Conservation (phyloP, 1,284 basidiomycete genomes). For the Apiotrichum montevideense region DNA sequence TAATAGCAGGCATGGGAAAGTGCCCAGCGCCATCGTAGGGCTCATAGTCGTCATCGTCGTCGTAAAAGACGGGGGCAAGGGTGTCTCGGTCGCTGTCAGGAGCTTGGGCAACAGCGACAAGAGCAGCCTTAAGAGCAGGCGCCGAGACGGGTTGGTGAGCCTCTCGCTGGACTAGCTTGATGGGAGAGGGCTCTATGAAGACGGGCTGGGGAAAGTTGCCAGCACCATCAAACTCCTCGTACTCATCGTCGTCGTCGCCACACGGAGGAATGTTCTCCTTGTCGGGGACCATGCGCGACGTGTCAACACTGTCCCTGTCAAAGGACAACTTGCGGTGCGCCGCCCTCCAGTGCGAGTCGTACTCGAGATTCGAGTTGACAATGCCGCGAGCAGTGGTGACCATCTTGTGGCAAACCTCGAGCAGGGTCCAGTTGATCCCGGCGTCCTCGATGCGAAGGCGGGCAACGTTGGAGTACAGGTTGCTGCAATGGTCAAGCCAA, state of each 20-base stretch:
- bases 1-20: constrained; percentile 5
- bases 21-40: constrained; percentile 9
- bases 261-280: constrained; percentile 2
- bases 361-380: not conserved
- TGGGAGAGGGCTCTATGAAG: not conserved
- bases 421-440: constrained; percentile 2
- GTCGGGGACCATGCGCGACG: constrained; percentile 2
- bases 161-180: not conserved
- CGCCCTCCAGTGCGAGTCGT: not conserved
- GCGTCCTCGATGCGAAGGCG: not conserved
- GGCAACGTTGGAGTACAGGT: constrained; percentile 7
- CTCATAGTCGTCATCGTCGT: constrained; percentile 6
- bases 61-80: not conserved
- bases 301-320: not conserved
- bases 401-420: constrained; percentile 7
- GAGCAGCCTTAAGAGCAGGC: not conserved
- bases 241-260: constrained; percentile 4
- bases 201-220: constrained; percentile 5
- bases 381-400: constrained; percentile 5
- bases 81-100: not conserved
- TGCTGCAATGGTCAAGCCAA: constrained; percentile 12
- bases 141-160: not conserved
- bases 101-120: not conserved
- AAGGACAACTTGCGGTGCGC: not conserved
- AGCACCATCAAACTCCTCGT: constrained; percentile 9